Evolutionary conservation across 2,329 filamentous ascomycete genomes (phyloP).

Genomic region (Onygenales sp.): DNA sequence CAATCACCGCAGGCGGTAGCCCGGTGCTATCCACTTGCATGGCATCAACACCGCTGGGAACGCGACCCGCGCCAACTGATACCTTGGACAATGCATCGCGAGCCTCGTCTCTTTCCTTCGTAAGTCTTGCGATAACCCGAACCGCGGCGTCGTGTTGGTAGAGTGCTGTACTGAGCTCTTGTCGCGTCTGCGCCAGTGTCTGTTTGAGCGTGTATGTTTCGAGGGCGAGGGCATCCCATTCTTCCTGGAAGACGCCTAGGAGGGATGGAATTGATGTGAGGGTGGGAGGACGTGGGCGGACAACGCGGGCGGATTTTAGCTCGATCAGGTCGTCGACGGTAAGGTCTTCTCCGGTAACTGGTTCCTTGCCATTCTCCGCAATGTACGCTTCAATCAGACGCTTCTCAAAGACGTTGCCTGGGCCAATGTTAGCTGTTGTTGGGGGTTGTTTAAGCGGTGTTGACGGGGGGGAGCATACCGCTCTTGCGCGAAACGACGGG

Average conservation of each 20-base stretch:
- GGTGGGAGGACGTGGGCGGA: conserved; percentile 81
- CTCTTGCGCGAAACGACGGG: conserved; percentile 93
- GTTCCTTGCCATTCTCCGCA: conserved; percentile 84
- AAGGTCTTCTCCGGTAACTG: conserved; percentile 77
- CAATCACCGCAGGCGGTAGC: conserved; percentile 61
- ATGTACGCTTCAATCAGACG: conserved; percentile 93
- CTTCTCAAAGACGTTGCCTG: conserved; percentile 87
- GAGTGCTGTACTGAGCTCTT: conserved; percentile 85
- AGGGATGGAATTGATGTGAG: conserved; percentile 94
- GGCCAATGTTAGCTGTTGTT: conserved; percentile 14
- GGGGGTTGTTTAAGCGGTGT: conserved; percentile 5
- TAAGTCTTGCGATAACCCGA: conserved; percentile 81
- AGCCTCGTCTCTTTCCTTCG: conserved; percentile 87
- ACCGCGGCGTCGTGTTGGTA: conserved; percentile 98
- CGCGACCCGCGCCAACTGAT: conserved; percentile 54
- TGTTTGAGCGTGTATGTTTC: conserved; percentile 88
- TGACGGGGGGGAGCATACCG: conserved; percentile 46
- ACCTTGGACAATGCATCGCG: conserved; percentile 80
- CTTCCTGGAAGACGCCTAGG: conserved; percentile 90
- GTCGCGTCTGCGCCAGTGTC: conserved; percentile 77
- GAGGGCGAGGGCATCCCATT: conserved; percentile 90
- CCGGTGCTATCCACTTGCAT: conserved; percentile 86
- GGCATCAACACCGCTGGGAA: conserved; percentile 56
- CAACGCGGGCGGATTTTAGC: conserved; percentile 71
- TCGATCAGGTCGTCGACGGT: conserved; percentile 76